Evolutionary conservation across 371 early-diverging fungal genomes (phyloP), one percentile per base, ranked within the genome.

Genomic region (Gilbertella persicaria): DNA sequence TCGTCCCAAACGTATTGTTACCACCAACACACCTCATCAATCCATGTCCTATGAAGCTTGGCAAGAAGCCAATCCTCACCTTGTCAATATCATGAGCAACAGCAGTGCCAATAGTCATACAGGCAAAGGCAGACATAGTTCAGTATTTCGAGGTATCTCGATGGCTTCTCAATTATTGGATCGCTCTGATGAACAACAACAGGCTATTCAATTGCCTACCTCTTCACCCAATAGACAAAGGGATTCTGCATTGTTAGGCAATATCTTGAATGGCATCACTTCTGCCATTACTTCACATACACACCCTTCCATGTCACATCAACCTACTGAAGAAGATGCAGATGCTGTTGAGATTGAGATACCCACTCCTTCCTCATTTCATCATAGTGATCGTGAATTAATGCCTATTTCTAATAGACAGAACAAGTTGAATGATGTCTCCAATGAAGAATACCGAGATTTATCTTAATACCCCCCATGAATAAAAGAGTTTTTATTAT

Each of bases 311-410:
- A 24, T 42, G 43, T 45, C 3, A 39, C 45, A 5, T 23, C 12
- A 36, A 25, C 10, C 46, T 20, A 29, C 20, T 41, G 55, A 46
- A 29, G 45, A 55, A 5, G 71, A 69, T n/a, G 61, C 58, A 1
- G 76, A 73, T 47, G 73, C 76, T 23, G 60, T 73, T 36, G 73
- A 72, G 47, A 75, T 72, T 17, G 71, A 75, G 24, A 75, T 72
- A 39, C 76, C 76, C 24, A 75, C 73, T 20, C 67, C 69, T 43
- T 68, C 66, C 21, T 60, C 66, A 9, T 48, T 72, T 20, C 51
- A 54, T 23, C 46, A 59, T 26, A 41, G 47, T 29, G 61, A 67
- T 28, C 63, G 66, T 51, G 72, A 72, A 50, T 44, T 64, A 21
- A 49, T 60, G 40, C 67, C 73, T 7, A 55, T 62, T 28, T 17